Percentiles rank a stretch among this genome's conserved stretches.
phyloP scores from a whole-genome alignment of 2,329 filamentous ascomycete species.

The Fusarium floridanum region DNA sequence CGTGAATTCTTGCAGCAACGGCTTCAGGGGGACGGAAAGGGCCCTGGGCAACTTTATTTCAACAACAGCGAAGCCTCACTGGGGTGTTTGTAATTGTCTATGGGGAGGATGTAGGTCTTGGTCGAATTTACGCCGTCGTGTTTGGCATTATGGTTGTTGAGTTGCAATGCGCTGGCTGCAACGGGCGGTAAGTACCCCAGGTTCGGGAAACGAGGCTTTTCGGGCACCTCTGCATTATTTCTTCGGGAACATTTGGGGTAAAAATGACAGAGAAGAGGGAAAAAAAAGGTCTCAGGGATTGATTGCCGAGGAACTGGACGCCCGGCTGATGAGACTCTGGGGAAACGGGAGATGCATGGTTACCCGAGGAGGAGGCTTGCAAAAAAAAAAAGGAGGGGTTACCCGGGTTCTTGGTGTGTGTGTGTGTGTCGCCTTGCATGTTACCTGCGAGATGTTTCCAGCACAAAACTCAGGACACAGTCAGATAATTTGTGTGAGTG shows the following conservation, averaged over 20 bases:
- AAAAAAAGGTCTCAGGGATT: not conserved
- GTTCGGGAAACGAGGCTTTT: not conserved
- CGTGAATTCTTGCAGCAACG: constrained; percentile 38
- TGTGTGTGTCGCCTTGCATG: not conserved
- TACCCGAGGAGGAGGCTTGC: constrained; percentile 89
- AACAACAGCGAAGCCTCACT: constrained; percentile 11
- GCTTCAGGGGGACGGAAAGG: constrained; percentile 20
- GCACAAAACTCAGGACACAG: not conserved
- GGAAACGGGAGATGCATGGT: constrained; percentile 9
- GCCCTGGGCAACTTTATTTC: constrained; percentile 36
- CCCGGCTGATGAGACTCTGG: constrained; percentile 5
- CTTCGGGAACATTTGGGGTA: not conserved
- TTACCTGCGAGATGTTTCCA: not conserved
- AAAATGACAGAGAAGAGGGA: not conserved
- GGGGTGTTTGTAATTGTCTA: not conserved
- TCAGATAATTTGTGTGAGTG: not conserved
- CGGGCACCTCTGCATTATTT: constrained; percentile 1
- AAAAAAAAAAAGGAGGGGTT: not conserved
- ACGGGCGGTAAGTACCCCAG: not conserved
- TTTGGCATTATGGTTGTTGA: not conserved
- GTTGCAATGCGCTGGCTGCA: not conserved
- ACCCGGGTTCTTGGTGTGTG: not conserved
- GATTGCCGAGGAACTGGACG: constrained; percentile 9
- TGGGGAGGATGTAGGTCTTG: too few species aligned
- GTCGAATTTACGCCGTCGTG: not conserved